Evolutionary conservation across 1,284 basidiomycete species (phyloP), one percentile per base, ranked within the genome.

Genomic region (Entoloma clypeatum): DNA sequence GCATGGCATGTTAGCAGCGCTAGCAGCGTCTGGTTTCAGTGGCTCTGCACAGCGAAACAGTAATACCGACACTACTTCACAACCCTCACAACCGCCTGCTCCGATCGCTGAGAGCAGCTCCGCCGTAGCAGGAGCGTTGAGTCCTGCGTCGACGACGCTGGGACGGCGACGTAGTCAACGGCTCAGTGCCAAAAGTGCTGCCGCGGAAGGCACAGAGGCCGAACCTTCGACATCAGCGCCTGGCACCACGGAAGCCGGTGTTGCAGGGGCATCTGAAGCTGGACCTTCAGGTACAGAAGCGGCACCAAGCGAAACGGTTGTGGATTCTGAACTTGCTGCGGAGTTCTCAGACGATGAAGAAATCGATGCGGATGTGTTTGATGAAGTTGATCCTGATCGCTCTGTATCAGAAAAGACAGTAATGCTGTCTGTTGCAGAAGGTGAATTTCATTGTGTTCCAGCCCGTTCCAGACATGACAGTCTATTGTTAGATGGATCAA

Each of bases 1-100:
- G 9, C 88, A 90, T 3, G 85, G 86, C 26, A 92, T 97, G 80
- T 77, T 98, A 32, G 92, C 94, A 18, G 88, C 93, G 2, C 74
- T 96, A 36, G 84, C 91, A 4, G 81, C 85, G 1, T 84, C 82
- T n/a, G 79, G 82, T 3, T 71, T 84, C n/a, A 67, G 74, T 22
- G 60, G 60, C 8, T 58, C 68, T 3, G 48, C 55, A 19, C 51
- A 58, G 6, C 59, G 58, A 40, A 55, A 50, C 11, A 47, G 55
- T n/a, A 44, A 47, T 23, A 59, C 58, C 25, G 57, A 56, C 51
- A 51, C 59, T 11, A 52, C 59, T n/a, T 34, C 39, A 26, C 62
- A 60, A 28, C 54, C 65, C 9, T 57, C 71, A 14, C 57, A 57
- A 38, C 42, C 52, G 11, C 37, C 58, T 31, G 44, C 60, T 27